Evolutionary conservation across 164 flowering plant genomes (phyloP), one percentile per base, ranked within the genome.

Genomic region (Umbilicus rupestris): DNA sequence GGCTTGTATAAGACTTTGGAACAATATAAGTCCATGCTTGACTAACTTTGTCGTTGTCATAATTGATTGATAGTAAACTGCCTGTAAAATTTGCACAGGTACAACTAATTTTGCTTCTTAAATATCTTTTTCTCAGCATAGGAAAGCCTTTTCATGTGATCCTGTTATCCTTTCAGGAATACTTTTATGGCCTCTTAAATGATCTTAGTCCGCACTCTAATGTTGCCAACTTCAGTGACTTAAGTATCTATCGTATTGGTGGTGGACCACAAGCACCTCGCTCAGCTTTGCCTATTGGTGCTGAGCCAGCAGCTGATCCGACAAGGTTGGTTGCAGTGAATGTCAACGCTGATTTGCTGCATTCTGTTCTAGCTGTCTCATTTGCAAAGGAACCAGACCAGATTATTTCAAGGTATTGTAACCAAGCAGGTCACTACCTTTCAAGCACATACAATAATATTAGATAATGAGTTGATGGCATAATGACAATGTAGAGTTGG

Each of bases 221-320:
- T 71, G 70, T 83, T 47, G 93, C 80, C 39, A 87, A 79, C 76
- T 91, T 94, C 77, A 88, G 79, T 71, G 96, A 94, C 72, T 69
- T 91, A 63, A 73, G 64, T 52, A 75, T 94, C 66, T 91, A 81
- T 62, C 85, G 89, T 41, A 72, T 89, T 71, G 98, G 97, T 62
- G 97, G 97, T 52, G 99, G 99, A 41, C 97, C 97, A n/a, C 92
- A 81, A 73, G 97, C 99, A 46, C 97, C 96, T 60, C 92, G 91
- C 24, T 94, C 99, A 57, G 99, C 97, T 71, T 75, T 94, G 70
- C 97, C 96, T n/a, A 88, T 84, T 69, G 97, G 97, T 58, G 96
- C 98, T 55, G 90, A 91, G 76, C 95, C 98, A 65, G 79, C 89
- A 67, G 89, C 98, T 2, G 97, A 94, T 39, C 97, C 95, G 19